Evolutionary conservation across 164 flowering plant genomes (phyloP).

Genomic region (Magnolia officinalis): DNA sequence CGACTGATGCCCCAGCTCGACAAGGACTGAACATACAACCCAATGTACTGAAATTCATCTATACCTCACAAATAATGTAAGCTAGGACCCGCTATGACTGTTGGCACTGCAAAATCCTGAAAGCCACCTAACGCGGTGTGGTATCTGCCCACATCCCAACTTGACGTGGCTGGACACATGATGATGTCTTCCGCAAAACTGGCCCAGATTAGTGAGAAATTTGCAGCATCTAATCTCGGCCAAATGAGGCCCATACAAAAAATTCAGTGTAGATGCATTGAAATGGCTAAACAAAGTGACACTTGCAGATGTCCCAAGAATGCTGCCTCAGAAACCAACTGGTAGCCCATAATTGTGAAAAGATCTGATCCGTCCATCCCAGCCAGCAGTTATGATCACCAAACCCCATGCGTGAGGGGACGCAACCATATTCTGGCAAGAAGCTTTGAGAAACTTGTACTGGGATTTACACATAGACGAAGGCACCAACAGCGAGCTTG

Average conservation of each 20-base stretch:
- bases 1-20: too few species aligned
- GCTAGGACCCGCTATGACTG: neutral
- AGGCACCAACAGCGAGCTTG: slow-evolving; percentile 17
- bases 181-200: neutral
- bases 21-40: neutral
- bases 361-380: slow-evolving; percentile 74
- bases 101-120: neutral
- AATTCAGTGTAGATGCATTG: too few species aligned
- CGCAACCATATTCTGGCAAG: slow-evolving; percentile 37
- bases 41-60: neutral
- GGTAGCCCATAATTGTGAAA: slow-evolving; percentile 80
- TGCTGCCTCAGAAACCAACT: slow-evolving; percentile 30
- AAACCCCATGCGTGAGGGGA: slow-evolving; percentile 69
- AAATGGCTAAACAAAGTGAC: too few species aligned
- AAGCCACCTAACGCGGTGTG: neutral
- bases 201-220: neutral
- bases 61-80: neutral
- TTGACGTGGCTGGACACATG: neutral
- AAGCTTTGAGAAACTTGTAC: slow-evolving; percentile 51
- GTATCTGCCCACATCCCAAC: neutral
- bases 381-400: slow-evolving; percentile 76
- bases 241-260: neutral
- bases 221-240: neutral
- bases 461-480: slow-evolving; percentile 38
- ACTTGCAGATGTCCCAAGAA: too few species aligned